Percentiles rank a stretch among this genome's conserved stretches.
These are phyloP conservation scores for Xylaria venustula DNA, from an alignment of 495 filamentous ascomycete genomes.

Conservation along the genomic window DNA sequence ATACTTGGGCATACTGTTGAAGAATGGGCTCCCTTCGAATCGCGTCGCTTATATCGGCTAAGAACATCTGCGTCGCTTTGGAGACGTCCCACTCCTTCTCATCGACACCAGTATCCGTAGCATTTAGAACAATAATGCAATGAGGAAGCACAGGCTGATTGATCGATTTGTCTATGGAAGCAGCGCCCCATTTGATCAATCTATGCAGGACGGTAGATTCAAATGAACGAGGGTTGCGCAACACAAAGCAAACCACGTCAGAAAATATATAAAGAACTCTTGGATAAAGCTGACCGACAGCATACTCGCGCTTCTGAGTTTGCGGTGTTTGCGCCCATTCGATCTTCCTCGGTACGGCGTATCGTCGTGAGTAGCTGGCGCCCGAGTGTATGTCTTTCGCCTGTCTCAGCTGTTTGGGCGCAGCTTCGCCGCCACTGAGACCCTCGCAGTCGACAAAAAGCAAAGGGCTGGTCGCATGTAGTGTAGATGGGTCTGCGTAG, in stretches of 20 bases:
- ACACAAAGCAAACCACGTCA: slow-evolving; percentile 54
- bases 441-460: slow-evolving; percentile 61
- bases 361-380: slow-evolving; percentile 10
- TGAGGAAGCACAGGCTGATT: slow-evolving; percentile 58
- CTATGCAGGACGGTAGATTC: slow-evolving; percentile 39
- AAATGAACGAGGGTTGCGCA: slow-evolving; percentile 40
- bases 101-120: slow-evolving; percentile 44
- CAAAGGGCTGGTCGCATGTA: slow-evolving; percentile 40
- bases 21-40: slow-evolving; percentile 25
- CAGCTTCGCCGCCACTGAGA: slow-evolving; percentile 48
- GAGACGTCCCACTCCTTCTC: slow-evolving; percentile 48
- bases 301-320: slow-evolving; percentile 36
- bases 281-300: slow-evolving; percentile 52
- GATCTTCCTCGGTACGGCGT: slow-evolving; percentile 23
- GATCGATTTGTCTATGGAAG: slow-evolving; percentile 50
- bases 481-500: slow-evolving; percentile 57
- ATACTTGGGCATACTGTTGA: slow-evolving; percentile 27
- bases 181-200: slow-evolving; percentile 42
- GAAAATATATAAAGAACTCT: slow-evolving; percentile 56
- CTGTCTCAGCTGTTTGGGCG: slow-evolving; percentile 40
- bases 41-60: slow-evolving; percentile 30
- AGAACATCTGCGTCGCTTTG: slow-evolving; percentile 42
- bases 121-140: slow-evolving; percentile 54
- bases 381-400: background rate
- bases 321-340: slow-evolving; percentile 44